These are phyloP conservation scores for Metschnikowia arizonensis DNA, from an alignment of 805 yeast species.

Conservation along the genomic window DNA sequence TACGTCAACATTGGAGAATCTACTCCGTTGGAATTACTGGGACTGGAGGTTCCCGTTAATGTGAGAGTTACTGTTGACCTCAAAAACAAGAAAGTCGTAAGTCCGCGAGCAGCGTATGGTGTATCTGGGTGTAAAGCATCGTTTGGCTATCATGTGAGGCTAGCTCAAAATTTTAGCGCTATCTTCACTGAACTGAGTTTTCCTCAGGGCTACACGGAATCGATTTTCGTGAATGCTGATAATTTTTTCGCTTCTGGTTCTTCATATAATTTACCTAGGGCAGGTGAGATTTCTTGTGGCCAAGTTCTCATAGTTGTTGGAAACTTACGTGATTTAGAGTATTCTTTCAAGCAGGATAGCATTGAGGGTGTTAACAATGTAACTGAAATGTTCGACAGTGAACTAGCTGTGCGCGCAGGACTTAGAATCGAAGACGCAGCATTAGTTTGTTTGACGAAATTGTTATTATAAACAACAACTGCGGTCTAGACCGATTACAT, in stretches of 20 bases:
- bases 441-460: constrained; percentile 36
- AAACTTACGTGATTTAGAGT: constrained; percentile 53
- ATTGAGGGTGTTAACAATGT: constrained; percentile 53
- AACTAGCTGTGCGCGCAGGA: constrained; percentile 48
- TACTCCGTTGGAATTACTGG: constrained; percentile 52
- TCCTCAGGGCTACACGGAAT: constrained; percentile 63
- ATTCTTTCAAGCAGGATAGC: constrained; percentile 50
- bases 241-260: constrained; percentile 46
- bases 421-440: constrained; percentile 69
- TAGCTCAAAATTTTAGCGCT: constrained; percentile 55
- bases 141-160: constrained; percentile 72
- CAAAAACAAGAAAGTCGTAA: constrained; percentile 56
- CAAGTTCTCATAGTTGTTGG: constrained; percentile 57
- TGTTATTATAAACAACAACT: not conserved
- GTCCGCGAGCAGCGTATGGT: constrained; percentile 70
- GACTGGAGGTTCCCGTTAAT: constrained; percentile 61
- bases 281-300: constrained; percentile 15
- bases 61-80: constrained; percentile 80
- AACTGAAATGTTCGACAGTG: constrained; percentile 67
- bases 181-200: constrained; percentile 68
- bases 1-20: constrained; percentile 73
- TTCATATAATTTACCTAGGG: constrained; percentile 22
- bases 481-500: constrained; percentile 2
- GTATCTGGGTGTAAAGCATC: constrained; percentile 54
- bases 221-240: constrained; percentile 64